A percentile compares a stretch with the other conserved stretches of the same genome.
These are phyloP conservation scores for Usnea hakonensis DNA, from an alignment of 495 filamentous ascomycete genomes.

Conservation along the genomic window DNA sequence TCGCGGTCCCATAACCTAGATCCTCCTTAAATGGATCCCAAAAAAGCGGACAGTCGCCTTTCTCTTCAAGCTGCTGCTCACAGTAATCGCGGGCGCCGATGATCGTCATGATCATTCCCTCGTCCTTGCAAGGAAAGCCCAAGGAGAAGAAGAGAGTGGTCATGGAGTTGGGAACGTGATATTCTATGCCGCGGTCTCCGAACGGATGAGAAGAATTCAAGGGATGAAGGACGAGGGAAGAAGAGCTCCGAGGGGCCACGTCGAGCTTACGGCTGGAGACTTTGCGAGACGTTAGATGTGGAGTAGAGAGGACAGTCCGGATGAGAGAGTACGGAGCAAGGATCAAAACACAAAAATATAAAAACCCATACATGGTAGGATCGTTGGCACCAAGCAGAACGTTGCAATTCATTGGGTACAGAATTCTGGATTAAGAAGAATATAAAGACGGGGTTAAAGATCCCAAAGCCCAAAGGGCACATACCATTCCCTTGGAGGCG, in stretches of 20 bases:
- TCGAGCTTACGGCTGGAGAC: neutral
- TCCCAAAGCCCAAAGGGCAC: too few relatives aligned
- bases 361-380: neutral
- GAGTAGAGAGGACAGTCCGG: neutral
- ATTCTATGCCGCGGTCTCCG: neutral
- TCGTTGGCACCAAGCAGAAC: neutral
- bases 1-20: neutral
- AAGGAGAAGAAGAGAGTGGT: constrained; percentile 1
- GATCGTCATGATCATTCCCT: neutral
- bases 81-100: neutral
- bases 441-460: too few relatives aligned
- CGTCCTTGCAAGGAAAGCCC: neutral
- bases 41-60: neutral
- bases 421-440: neutral
- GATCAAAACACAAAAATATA: neutral
- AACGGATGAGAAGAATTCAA: neutral
- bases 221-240: neutral
- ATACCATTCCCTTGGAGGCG: neutral
- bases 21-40: constrained; percentile 1
- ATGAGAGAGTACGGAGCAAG: neutral
- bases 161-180: neutral
- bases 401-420: neutral
- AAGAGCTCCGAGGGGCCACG: neutral
- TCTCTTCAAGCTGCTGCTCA: neutral
- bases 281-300: neutral